Evolutionary conservation across 2,329 filamentous ascomycete species (phyloP), one percentile per base, ranked within the genome.

Genomic region (Atkinsonella texensis): DNA sequence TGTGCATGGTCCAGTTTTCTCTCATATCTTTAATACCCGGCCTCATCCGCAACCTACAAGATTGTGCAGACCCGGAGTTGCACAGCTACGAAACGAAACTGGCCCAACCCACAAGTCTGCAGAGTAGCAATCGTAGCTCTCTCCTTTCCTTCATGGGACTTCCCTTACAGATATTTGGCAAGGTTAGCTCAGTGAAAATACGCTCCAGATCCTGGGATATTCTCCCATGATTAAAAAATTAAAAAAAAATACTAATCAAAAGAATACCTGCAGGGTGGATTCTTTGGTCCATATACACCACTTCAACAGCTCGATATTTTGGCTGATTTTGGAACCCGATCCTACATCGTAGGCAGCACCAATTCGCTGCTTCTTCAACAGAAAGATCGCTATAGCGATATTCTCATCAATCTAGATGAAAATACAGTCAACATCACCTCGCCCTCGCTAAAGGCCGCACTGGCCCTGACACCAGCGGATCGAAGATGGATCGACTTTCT

Each of bases 1-100:
- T 98, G 59, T 98, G 93, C 77, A 95, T 97, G 87, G 90, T 95
- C 70, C 93, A 98, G 68, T 98, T 97, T 71, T 93, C 91, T 43
- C 79, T 98, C 45, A 85, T 98, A 59, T 96, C 91, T 50, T 75
- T 98, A 62, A 94, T 98, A 71, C 93, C 93, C 46, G 89, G 90
- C 54, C 80, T 98, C 52, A 83, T 97, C 62, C 83, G 88, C 62
- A 89, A 86, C 61, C 78, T 98, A n/a, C 84, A 94, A 69, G 93
- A 98, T 70, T 94, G 88, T 61, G 91, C 93, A 48, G 89, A 95
- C 63, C 93, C 93, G n/a, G 85, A 90, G 44, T 79, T 97, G 65
- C 85, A 96, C 67, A 83, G 70, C 53, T 91, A 93, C 65, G 87
- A 90, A 61, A 80, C 84, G 65, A 84, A 75, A 31, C 73, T 90